Base-by-base conservation (phyloP, 140 eudicot species). In the Senecio squalidus region DNA sequence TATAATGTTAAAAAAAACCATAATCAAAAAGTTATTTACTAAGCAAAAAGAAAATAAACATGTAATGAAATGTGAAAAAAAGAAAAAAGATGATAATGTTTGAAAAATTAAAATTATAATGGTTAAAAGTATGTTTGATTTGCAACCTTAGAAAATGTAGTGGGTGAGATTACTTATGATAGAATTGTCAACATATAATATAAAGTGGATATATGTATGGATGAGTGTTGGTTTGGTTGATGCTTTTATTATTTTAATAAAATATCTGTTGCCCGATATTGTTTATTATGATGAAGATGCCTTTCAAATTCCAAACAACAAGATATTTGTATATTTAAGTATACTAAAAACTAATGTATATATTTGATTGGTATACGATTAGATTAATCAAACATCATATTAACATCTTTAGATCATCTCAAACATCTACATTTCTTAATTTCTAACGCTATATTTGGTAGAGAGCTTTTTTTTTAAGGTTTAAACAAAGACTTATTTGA, bases 131-230 rank as follows among this genome's bases (percentile, higher is more conserved):
- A 48, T 31, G 39, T 63, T 54, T 36, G 47, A 34, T 55, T 72
- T 24, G 26, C 30, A 21, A 27, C 77, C 77, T 64, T 57, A 64
- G 41, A 72, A 53, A 72, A 20, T 72, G 66, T 72, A 64, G 77
- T 64, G 77, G 77, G 47, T 72, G 72, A 64, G 67, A 64, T 56
- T 56, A 38, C 46, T 45, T 56, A 51, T 50, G 14, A 48, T n/a
- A n/a, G n/a, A n/a, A n/a, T 36, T 20, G 75, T 60, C 75, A 70
- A 70, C 57, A 51, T 62, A 64, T 47, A 66, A 56, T 55, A 23
- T 56, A 64, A 72, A 56, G 67, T 20, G 28, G 65, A 23, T 46
- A 53, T 17, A 63, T 55, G 66, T 24, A 71, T 72, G 77, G 77
- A 55, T 36, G 67, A 64, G 61, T 64, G 20, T 56, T 47, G 64